These are phyloP conservation scores for Diaporthe sp. DNA, from an alignment of 2,329 filamentous ascomycete genomes.

Conservation along the genomic window DNA sequence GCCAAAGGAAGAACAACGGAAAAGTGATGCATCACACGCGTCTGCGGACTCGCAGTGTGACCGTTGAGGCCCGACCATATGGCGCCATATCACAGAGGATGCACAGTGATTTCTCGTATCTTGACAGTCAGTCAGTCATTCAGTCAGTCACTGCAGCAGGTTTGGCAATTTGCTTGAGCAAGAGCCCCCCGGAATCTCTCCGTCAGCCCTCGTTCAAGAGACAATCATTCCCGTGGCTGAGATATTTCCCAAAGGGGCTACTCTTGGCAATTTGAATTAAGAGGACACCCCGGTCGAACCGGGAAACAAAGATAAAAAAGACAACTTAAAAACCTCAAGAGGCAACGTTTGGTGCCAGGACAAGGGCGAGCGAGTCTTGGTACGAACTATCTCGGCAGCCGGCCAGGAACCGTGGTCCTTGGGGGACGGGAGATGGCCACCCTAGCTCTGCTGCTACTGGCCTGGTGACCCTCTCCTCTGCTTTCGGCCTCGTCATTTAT, in stretches of 20 bases:
- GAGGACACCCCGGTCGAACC: not conserved
- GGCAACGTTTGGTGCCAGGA: not conserved
- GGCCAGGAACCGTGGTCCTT: constrained; percentile 27
- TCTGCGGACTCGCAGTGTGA: constrained; percentile 11
- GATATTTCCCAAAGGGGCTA: constrained; percentile 1
- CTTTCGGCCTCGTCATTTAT: not conserved
- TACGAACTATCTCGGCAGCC: constrained; percentile 13
- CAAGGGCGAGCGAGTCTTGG: not conserved
- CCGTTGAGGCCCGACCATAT: not conserved
- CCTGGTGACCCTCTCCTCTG: constrained; percentile 10
- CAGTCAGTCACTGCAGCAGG: not conserved
- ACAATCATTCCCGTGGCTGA: not conserved
- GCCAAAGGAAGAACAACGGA: no score
- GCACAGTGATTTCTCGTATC: not conserved
- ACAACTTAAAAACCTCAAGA: not conserved
- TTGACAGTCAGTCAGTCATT: not conserved
- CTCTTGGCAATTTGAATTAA: not conserved
- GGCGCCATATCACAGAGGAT: constrained; percentile 9
- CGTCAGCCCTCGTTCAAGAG: not conserved
- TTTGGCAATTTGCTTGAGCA: not conserved
- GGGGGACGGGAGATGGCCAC: not conserved
- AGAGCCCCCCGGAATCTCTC: not conserved
- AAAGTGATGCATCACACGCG: constrained; percentile 8
- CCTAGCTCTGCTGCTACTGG: constrained; percentile 6
- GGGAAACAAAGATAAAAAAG: not conserved